A percentile compares a stretch with the other conserved stretches of the same genome.
These are phyloP conservation scores for Chytriomyces hyalinus DNA, from an alignment of 192 early-diverging fungal species.

Conservation along the genomic window DNA sequence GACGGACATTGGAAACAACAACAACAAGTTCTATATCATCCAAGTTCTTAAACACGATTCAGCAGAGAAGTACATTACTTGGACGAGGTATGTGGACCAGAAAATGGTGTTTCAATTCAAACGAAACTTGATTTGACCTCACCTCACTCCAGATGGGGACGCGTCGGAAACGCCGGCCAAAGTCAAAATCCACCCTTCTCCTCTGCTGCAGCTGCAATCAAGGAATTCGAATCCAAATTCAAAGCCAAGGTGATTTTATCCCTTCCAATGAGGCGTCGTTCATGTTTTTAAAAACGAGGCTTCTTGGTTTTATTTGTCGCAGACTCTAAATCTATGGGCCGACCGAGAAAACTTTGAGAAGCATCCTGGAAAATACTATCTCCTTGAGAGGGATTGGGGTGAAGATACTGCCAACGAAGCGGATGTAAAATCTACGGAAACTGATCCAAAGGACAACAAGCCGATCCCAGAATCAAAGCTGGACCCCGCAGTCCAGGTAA, in stretches of 20 bases:
- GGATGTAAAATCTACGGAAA: not conserved
- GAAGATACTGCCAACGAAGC: conserved; percentile 56
- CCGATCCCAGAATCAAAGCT: conserved; percentile 50
- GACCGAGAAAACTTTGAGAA: conserved; percentile 61
- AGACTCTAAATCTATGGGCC: conserved; percentile 71
- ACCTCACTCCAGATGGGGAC: conserved; percentile 64
- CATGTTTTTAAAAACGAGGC: not conserved
- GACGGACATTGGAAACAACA: conserved; percentile 69
- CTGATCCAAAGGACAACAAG: conserved; percentile 3
- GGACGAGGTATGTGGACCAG: conserved; percentile 48
- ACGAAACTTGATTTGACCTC: not conserved
- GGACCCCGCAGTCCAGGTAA: conserved; percentile 38
- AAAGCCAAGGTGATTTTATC: conserved; percentile 53
- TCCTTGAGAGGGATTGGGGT: conserved; percentile 71
- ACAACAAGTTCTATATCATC: conserved; percentile 79
- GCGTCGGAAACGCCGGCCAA: conserved; percentile 71
- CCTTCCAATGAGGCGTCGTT: not conserved
- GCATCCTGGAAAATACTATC: conserved; percentile 62
- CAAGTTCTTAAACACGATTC: conserved; percentile 59
- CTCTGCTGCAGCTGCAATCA: conserved; percentile 42
- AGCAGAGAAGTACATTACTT: conserved; percentile 54
- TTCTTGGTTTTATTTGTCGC: conserved; percentile 15
- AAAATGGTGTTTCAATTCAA: not conserved
- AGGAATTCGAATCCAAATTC: conserved; percentile 69
- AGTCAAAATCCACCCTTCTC: conserved; percentile 29